These are phyloP conservation scores for Leptosphaerulina australis DNA, from an alignment of 2,329 filamentous ascomycete species.

Conservation along the genomic window DNA sequence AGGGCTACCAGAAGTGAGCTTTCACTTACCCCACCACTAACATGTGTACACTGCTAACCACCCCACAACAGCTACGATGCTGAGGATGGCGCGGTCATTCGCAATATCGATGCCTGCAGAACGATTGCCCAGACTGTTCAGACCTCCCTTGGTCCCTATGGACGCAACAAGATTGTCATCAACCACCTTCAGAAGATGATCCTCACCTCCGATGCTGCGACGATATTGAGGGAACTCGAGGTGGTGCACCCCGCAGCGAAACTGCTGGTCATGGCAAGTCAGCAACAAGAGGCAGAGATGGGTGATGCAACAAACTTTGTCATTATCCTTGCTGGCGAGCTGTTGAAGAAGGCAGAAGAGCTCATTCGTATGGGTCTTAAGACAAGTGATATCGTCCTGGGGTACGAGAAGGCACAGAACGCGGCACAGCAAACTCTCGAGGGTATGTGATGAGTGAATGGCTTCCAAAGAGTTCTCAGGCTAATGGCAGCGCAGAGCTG, in stretches of 20 bases:
- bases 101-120: slow-evolving; percentile 98
- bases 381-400: slow-evolving; percentile 94
- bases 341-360: slow-evolving; percentile 96
- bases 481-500: slow-evolving; percentile 63
- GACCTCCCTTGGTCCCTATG: slow-evolving; percentile 95
- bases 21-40: slow-evolving; percentile 23
- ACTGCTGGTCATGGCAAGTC: slow-evolving; percentile 95
- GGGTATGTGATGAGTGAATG: slow-evolving; percentile 51
- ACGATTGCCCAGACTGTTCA: slow-evolving; percentile 95
- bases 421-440: slow-evolving; percentile 86
- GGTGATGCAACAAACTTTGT: slow-evolving; percentile 98
- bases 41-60: slow-evolving; percentile 42
- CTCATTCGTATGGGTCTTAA: slow-evolving; percentile 95
- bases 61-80: slow-evolving; percentile 79
- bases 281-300: slow-evolving; percentile 99
- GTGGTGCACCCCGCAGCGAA: slow-evolving; percentile 98
- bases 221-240: slow-evolving; percentile 95
- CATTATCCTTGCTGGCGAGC: slow-evolving; percentile 91
- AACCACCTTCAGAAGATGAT: slow-evolving; percentile 99
- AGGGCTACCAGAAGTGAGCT: slow-evolving; percentile 90
- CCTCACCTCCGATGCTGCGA: slow-evolving; percentile 95
- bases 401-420: slow-evolving; percentile 92
- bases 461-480: background rate
- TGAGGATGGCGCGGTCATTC: slow-evolving; percentile 97
- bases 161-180: slow-evolving; percentile 99